Conservation (phyloP, 805 yeast genomes). For the Limtongia smithiae region DNA sequence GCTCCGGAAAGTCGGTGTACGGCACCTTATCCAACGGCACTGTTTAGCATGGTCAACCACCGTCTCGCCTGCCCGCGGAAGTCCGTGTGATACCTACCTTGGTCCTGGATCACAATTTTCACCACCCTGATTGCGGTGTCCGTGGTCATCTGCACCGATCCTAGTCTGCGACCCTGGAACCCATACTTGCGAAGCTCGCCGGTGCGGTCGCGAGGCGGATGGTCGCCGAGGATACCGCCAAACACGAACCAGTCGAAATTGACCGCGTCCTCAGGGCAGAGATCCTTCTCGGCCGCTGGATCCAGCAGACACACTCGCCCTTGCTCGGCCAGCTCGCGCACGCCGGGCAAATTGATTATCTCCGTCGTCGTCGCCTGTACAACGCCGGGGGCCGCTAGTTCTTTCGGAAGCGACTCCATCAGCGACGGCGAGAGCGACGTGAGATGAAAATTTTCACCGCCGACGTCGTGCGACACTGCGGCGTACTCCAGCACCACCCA, state of each 20-base stretch:
- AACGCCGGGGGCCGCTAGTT: conserved; percentile 51
- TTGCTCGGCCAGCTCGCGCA: conserved; percentile 29
- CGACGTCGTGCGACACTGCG: conserved; percentile 79
- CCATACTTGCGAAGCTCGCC: conserved; percentile 86
- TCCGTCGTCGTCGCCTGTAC: conserved; percentile 61
- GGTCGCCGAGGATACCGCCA: conserved; percentile 72
- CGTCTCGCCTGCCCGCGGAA: background rate
- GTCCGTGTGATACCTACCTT: conserved; percentile 30
- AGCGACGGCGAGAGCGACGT: conserved; percentile 63
- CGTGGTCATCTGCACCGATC: conserved; percentile 91
- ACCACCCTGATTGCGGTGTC: conserved; percentile 96
- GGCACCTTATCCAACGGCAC: conserved; percentile 63
- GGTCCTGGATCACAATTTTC: conserved; percentile 64
- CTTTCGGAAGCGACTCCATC: conserved; percentile 62
- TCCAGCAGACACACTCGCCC: conserved; percentile 78
- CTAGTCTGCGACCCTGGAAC: conserved; percentile 81
- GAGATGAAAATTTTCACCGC: conserved; percentile 65
- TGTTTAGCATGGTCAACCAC: background rate
- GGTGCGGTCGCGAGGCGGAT: conserved; percentile 77
- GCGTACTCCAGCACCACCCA: conserved; percentile 91
- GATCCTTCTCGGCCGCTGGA: conserved; percentile 75
- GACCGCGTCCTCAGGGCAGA: conserved; percentile 63
- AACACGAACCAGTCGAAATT: conserved; percentile 84
- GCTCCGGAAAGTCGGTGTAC: conserved; percentile 91
- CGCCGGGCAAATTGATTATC: conserved; percentile 42